A percentile compares a stretch with the other conserved stretches of the same genome.
phyloP scores from a whole-genome alignment of 169 alveolate species.

The Besnoitia besnoiti region DNA sequence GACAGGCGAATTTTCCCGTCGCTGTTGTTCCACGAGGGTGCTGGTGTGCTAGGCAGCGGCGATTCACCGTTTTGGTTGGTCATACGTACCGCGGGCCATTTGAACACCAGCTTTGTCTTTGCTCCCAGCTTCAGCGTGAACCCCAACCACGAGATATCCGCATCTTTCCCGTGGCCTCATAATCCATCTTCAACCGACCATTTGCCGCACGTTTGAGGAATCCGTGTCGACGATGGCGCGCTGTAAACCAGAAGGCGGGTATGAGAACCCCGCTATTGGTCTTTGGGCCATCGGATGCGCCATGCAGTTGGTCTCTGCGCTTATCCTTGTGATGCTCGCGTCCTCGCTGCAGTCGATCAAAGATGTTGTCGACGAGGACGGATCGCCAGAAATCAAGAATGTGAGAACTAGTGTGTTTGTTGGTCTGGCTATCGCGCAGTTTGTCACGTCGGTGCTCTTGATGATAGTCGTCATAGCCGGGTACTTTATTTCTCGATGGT shows the following conservation, averaged over 20 bases:
- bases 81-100: no score
- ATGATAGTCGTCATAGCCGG: neutral
- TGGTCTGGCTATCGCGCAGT: neutral
- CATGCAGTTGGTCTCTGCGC: neutral
- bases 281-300: constrained; percentile 10
- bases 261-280: constrained; percentile 18
- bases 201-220: no score
- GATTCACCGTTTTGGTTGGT: neutral
- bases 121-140: no score
- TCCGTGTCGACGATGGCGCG: neutral
- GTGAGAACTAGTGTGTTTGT: neutral
- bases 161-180: neutral
- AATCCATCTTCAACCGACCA: no score
- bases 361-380: neutral
- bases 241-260: constrained; percentile 16
- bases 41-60: neutral
- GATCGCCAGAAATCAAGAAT: neutral
- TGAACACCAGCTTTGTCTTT: no score
- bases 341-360: neutral
- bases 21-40: neutral
- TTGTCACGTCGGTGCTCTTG: neutral
- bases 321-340: neutral
- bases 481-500: neutral
- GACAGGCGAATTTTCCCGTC: neutral
- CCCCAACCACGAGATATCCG: neutral